Base-by-base conservation (phyloP, 768 basidiomycete genomes). In the Neoboletus magnificus region DNA sequence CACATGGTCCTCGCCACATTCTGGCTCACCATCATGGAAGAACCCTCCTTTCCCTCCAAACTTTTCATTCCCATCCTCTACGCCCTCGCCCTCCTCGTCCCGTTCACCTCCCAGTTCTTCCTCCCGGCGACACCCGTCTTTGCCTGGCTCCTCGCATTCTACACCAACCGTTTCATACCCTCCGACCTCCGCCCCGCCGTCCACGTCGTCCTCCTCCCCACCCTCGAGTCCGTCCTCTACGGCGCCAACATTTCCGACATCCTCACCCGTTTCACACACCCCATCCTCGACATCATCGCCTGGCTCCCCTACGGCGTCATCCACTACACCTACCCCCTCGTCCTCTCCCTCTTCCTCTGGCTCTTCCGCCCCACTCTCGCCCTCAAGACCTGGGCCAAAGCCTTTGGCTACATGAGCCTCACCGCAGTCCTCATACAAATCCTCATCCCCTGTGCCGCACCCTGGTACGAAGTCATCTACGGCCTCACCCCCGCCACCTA, bases 231-330 rank as follows among this genome's bases (percentile, higher is more conserved):
- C 20, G 93, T 97, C 29, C 79, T 98, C 5, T 98, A 97, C 70
- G 97, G 97, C 2, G 96, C 95, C 52, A 98, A 98, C 73, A 93
- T 98, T 54, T 96, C 93, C 35, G 95, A 98, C 73, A 87, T 98
- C 69, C 86, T 98, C 56, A 98, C 96, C 23, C 83, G 93, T 18
- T 95, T 85, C 73, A 98, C 96, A 11, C 92, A 96, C 67, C 91
- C 94, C 16, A 62, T 92, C 41, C 84, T 99, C 57, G 96, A 98
- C 70, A 82, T 98, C 64, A 66, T 97, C 41, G 95, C 96, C 0
- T 98, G 96, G 97, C 67, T 98, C 1, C 95, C 97, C 0, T 99
- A 99, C 64, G 97, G 97, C n/a, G 82, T 98, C 45, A 77, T 85
- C 18, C 97, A 99, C 72, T 99, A 96, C 72, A 78, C 78, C 42